Percentiles rank a stretch among this genome's conserved stretches.
These are phyloP conservation scores for Theobroma grandiflorum DNA, from an alignment of 441 rosid species.

Conservation along the genomic window DNA sequence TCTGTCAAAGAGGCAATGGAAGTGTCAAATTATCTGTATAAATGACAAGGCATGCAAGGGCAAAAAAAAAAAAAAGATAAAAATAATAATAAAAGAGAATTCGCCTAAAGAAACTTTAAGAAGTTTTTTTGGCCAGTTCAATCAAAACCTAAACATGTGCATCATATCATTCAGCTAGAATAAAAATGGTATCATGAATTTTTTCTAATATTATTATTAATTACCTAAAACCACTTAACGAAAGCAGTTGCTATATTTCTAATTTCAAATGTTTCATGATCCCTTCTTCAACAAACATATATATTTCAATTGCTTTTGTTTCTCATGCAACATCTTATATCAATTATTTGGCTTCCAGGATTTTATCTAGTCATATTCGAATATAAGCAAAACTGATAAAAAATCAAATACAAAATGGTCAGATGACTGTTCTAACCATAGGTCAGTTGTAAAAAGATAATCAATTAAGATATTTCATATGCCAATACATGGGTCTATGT, in stretches of 20 bases:
- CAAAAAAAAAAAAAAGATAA: too few relatives aligned
- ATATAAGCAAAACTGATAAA: neutral
- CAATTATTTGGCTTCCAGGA: neutral
- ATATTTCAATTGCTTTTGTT: neutral
- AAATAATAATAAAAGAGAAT: too few relatives aligned
- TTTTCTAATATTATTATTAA: too few relatives aligned
- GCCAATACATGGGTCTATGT: neutral
- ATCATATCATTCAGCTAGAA: too few relatives aligned
- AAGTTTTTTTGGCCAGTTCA: neutral
- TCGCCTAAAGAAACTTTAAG: neutral
- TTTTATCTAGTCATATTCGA: neutral
- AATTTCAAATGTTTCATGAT: neutral
- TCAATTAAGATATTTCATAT: neutral
- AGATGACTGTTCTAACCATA: neutral
- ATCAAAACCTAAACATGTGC: neutral
- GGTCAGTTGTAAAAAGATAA: neutral
- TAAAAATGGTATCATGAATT: too few relatives aligned
- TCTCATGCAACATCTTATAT: neutral
- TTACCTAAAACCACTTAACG: neutral
- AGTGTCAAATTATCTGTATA: neutral
- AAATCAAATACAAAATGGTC: neutral
- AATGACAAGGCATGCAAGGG: neutral
- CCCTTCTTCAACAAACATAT: neutral
- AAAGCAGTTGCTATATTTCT: neutral
- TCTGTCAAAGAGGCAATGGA: neutral